Conservation (phyloP, 768 basidiomycete genomes). For the Dentipellis sp. region DNA sequence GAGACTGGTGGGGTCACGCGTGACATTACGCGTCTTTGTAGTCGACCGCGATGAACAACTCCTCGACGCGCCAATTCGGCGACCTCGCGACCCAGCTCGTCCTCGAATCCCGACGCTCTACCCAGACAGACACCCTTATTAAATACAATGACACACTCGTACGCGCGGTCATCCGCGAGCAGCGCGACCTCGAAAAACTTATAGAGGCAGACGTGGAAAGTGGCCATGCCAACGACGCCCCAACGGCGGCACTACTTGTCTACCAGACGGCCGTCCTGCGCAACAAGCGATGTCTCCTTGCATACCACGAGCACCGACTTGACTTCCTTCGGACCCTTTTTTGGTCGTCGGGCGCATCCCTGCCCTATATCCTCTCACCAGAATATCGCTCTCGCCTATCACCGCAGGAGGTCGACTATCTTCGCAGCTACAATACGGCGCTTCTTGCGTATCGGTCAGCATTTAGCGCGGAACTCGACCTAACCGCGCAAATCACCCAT, state of each 20-base stretch:
- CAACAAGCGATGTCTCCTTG: constrained; percentile 93
- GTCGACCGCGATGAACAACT: constrained; percentile 20
- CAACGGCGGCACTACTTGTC: constrained; percentile 55
- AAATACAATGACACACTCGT: constrained; percentile 92
- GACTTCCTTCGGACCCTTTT: constrained; percentile 81
- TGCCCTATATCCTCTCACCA: constrained; percentile 71
- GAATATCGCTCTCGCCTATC: constrained; percentile 67
- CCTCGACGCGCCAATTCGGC: constrained; percentile 58
- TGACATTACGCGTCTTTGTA: background rate
- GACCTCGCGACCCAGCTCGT: constrained; percentile 87
- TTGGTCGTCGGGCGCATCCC: constrained; percentile 82
- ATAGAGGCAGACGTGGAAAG: constrained; percentile 28
- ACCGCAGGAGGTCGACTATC: constrained; percentile 77
- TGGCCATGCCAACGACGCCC: constrained; percentile 23
- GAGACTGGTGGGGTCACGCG: background rate
- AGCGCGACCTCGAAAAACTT: constrained; percentile 73
- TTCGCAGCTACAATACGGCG: constrained; percentile 70
- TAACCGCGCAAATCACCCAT: constrained; percentile 70
- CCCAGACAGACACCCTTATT: constrained; percentile 70
- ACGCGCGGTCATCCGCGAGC: constrained; percentile 80
- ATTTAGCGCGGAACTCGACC: constrained; percentile 80
- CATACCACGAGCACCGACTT: constrained; percentile 83
- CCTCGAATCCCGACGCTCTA: constrained; percentile 78
- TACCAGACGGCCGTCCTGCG: constrained; percentile 84
- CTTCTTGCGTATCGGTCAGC: constrained; percentile 80